Evolutionary conservation across 345 rosid genomes (phyloP), one percentile per base, ranked within the genome.

Genomic region (Corchorus capsularis): DNA sequence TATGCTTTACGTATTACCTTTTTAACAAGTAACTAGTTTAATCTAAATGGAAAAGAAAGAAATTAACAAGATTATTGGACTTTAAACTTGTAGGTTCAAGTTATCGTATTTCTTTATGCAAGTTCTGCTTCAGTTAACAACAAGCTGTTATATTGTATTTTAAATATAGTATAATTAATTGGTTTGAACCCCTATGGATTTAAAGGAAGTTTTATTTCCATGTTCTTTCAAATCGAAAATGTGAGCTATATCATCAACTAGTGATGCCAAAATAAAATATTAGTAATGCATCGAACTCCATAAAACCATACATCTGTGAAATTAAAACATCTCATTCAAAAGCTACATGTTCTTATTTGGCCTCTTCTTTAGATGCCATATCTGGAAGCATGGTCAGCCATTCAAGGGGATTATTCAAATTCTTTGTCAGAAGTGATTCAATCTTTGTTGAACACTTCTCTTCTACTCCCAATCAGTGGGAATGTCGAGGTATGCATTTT

Each of bases 381-480:
- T 79, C 85, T 94, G 74, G 97, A 92, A 20, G 86, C 83, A 77
- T 94, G 96, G 98, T 81, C 84, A 16, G 78, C 52, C 0, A 27
- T 89, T 27, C 89, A 89, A 85, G 88, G 41, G 9, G 96, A 85
- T n/a, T 89, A 87, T 69, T 84, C 82, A 66, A 37, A 34, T 73
- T 91, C 90, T 17, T 59, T 94, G n/a, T 79, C 87, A 41, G 94
- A 92, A 81, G 83, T 83, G 69, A 86, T 62, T 71, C 87, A 89
- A 82, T 92, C 96, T 49, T 85, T 92, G 79, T 53, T 75, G 53
- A 91, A 90, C 74, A 75, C 89, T 74, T 88, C 91, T 19, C 64
- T 83, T 65, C 90, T 87, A 71, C 88, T 92, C 14, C 97, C 97
- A 68, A 74, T 88, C 41, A 79, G 87, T 79, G 93, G 81, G 63